A percentile compares a stretch with the other conserved stretches of the same genome.
phyloP scores from a whole-genome alignment of 805 yeast genomes.

The Kodamaea neixiangensis region DNA sequence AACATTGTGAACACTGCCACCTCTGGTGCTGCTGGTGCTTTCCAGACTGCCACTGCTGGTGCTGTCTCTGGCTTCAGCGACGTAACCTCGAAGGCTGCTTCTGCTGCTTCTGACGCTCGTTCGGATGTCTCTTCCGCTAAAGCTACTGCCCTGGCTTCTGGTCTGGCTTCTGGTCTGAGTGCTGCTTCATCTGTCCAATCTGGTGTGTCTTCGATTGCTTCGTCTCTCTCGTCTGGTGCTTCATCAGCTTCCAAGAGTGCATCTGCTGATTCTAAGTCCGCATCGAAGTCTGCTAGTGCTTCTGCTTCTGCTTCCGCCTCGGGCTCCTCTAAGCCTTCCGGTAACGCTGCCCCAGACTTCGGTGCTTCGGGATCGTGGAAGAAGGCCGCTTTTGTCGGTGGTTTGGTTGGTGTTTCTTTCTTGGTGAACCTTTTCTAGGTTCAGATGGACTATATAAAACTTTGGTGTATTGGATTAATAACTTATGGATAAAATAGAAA shows the following conservation, averaged over 20 bases:
- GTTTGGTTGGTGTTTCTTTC: slow-evolving; percentile 37
- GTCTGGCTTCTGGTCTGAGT: slow-evolving; percentile 15
- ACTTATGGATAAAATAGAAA: background rate
- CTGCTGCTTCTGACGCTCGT: slow-evolving; percentile 18
- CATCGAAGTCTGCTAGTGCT: slow-evolving; percentile 6
- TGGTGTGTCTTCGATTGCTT: slow-evolving; percentile 14
- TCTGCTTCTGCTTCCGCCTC: slow-evolving; percentile 14
- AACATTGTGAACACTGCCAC: slow-evolving; percentile 12
- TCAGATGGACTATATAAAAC: background rate
- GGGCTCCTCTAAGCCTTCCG: slow-evolving; percentile 16
- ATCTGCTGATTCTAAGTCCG: background rate
- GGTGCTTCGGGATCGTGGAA: slow-evolving; percentile 35
- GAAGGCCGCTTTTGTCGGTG: slow-evolving; percentile 38
- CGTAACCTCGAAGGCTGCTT: slow-evolving; percentile 12
- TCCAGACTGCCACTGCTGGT: slow-evolving; percentile 13
- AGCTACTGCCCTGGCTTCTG: slow-evolving; percentile 17
- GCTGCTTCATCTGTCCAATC: slow-evolving; percentile 14
- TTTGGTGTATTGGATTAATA: slow-evolving; percentile 2
- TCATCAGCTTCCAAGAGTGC: background rate
- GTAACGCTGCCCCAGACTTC: slow-evolving; percentile 16
- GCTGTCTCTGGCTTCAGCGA: slow-evolving; percentile 8
- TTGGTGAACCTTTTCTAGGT: slow-evolving; percentile 23
- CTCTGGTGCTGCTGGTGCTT: slow-evolving; percentile 17
- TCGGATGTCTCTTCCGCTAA: slow-evolving; percentile 14
- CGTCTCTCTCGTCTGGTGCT: slow-evolving; percentile 10